phyloP scores from a whole-genome alignment of 2,329 filamentous ascomycete species.

The Huntiella decipiens region DNA sequence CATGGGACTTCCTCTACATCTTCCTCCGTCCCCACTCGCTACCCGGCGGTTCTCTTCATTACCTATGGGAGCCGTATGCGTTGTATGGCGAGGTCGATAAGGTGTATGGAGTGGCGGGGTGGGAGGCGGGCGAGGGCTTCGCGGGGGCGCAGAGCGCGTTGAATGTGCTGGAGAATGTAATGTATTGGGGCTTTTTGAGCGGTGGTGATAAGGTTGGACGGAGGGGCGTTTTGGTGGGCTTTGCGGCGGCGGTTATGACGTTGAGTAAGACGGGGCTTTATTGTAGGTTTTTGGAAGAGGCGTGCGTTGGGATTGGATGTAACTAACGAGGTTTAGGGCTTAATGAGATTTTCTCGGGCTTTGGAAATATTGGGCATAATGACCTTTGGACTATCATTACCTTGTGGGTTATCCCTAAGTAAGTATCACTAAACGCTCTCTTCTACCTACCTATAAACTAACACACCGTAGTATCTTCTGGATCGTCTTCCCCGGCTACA shows the following conservation, averaged over 20 bases:
- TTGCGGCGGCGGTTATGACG: conserved; percentile 38
- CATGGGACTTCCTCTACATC: conserved; percentile 69
- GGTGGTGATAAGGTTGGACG: conserved; percentile 24
- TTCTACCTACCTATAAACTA: background rate
- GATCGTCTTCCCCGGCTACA: conserved; percentile 33
- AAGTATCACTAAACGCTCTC: conserved; percentile 15
- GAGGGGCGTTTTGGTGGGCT: conserved; percentile 27
- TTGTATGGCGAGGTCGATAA: conserved; percentile 66
- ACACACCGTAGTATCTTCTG: conserved; percentile 28
- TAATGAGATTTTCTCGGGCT: conserved; percentile 36
- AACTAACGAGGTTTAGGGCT: conserved; percentile 23
- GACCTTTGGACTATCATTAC: conserved; percentile 23
- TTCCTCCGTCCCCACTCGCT: conserved; percentile 65
- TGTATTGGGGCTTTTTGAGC: conserved; percentile 40
- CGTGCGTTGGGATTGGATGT: background rate
- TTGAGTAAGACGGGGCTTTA: conserved; percentile 43
- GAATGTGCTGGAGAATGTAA: conserved; percentile 47
- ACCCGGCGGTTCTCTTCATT: conserved; percentile 57
- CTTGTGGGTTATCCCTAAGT: conserved; percentile 42
- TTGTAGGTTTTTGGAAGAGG: conserved; percentile 23
- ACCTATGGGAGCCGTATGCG: conserved; percentile 58
- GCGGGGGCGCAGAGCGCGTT: conserved; percentile 53
- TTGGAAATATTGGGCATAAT: conserved; percentile 40
- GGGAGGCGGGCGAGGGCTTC: conserved; percentile 50
- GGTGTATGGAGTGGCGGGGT: conserved; percentile 63